phyloP scores from a whole-genome alignment of 805 yeast species.

The Cyberlindnera petersonii region DNA sequence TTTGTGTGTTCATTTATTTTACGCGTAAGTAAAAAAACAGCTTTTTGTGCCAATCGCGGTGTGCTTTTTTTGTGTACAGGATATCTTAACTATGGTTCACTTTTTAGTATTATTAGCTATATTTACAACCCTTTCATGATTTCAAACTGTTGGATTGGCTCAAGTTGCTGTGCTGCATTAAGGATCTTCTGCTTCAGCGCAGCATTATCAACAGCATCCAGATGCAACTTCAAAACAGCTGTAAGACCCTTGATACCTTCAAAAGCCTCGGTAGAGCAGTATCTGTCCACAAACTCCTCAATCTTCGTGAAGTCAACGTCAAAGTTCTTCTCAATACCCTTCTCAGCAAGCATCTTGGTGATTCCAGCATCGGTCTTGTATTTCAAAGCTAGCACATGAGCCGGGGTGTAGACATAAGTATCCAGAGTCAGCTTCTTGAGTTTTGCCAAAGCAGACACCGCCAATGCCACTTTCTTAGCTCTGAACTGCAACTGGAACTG shows the following conservation, averaged over 20 bases:
- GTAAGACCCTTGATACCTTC: conserved; percentile 17
- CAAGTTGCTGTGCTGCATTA: conserved; percentile 11
- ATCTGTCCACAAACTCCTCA: conserved; percentile 13
- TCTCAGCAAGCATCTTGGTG: conserved; percentile 24
- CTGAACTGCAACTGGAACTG: conserved; percentile 24
- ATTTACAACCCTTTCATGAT: conserved; percentile 14
- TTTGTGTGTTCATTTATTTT: too few relatives aligned
- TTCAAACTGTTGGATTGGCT: conserved; percentile 21
- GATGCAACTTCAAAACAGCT: conserved; percentile 15
- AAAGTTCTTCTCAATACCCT: conserved; percentile 26
- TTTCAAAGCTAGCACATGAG: conserved; percentile 21
- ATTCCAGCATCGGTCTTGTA: conserved; percentile 21
- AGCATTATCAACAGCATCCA: conserved; percentile 19
- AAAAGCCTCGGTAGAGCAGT: conserved; percentile 10
- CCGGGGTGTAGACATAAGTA: conserved; percentile 19
- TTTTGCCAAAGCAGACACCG: conserved; percentile 21
- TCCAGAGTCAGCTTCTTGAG: conserved; percentile 20
- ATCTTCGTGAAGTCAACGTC: conserved; percentile 17
- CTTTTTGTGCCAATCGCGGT: too few relatives aligned
- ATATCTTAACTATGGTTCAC: too few relatives aligned
- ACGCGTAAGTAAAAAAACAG: too few relatives aligned
- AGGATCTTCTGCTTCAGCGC: conserved; percentile 15
- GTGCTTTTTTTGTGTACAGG: not conserved
- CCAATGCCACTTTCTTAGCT: conserved; percentile 25
- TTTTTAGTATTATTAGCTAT: too few relatives aligned